phyloP scores from a whole-genome alignment of 2,329 filamentous ascomycete genomes.

The Calonectria naviculata region DNA sequence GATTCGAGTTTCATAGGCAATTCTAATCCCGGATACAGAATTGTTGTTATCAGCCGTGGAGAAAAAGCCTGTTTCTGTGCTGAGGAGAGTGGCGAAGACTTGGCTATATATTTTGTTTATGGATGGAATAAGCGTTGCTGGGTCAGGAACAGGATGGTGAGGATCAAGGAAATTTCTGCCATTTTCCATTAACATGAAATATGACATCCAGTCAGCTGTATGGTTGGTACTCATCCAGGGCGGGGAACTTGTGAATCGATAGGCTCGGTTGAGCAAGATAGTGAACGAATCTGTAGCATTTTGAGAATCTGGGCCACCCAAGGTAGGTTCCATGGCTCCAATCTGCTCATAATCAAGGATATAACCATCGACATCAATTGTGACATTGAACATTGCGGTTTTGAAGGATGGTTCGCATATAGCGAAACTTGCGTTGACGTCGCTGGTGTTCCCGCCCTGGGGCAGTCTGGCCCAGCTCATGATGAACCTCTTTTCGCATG shows the following conservation, averaged over 20 bases:
- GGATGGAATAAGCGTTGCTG: background rate
- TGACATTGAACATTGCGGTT: slow-evolving; percentile 1
- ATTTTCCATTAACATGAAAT: background rate
- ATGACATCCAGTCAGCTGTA: background rate
- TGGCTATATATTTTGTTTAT: background rate
- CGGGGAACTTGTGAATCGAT: background rate
- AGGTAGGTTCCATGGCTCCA: background rate
- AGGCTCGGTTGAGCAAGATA: background rate
- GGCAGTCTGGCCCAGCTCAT: background rate
- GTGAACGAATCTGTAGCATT: background rate
- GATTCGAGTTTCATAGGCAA: background rate
- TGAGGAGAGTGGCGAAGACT: background rate
- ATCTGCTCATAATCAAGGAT: background rate
- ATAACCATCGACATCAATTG: background rate
- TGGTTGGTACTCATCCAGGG: background rate
- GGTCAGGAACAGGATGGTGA: background rate
- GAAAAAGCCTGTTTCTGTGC: background rate
- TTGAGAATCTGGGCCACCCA: background rate
- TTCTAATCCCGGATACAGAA: background rate
- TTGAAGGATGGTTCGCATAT: background rate
- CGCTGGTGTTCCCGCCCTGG: background rate
- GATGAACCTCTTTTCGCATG: background rate
- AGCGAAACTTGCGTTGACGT: background rate
- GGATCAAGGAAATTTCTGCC: background rate
- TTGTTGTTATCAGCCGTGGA: background rate